phyloP scores from a whole-genome alignment of 1,284 basidiomycete genomes.

The Cerrena zonata region DNA sequence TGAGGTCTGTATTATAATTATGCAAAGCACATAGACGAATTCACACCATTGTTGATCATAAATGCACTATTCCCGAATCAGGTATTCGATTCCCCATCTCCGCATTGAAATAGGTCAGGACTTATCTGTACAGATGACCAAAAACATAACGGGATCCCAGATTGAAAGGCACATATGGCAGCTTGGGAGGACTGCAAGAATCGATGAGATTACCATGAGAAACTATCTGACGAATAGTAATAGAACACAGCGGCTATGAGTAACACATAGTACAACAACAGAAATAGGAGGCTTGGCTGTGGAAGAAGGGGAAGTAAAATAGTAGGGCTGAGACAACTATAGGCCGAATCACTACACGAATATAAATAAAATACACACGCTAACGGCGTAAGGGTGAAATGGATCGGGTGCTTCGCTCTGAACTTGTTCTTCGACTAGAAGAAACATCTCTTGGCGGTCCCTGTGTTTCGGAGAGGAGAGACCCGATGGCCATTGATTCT shows the following conservation, averaged over 20 bases:
- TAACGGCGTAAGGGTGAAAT: not conserved
- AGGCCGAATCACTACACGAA: not conserved
- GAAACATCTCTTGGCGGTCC: not conserved
- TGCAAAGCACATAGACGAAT: not conserved
- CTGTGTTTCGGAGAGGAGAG: constrained; percentile 41
- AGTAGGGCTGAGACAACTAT: not conserved
- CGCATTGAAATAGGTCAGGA: not conserved
- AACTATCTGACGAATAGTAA: not conserved
- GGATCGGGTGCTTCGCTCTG: constrained; percentile 6
- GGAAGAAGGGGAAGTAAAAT: not conserved
- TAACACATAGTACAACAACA: not conserved
- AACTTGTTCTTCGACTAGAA: constrained; percentile 5
- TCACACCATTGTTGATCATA: not conserved
- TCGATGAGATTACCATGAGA: not conserved
- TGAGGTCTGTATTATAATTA: too few species aligned
- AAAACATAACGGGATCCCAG: not conserved
- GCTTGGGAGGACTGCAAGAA: not conserved
- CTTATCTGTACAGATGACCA: not conserved
- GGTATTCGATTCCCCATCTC: not conserved
- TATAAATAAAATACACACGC: not conserved
- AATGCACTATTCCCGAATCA: not conserved
- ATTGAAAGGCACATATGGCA: not conserved
- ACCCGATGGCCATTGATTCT: constrained; percentile 30
- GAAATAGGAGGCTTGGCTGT: too few species aligned
- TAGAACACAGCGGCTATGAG: not conserved